Percentiles rank a stretch among this genome's conserved stretches.
These are phyloP conservation scores for Botrytis hyacinthi DNA, from an alignment of 2,329 filamentous ascomycete species.

Conservation along the genomic window DNA sequence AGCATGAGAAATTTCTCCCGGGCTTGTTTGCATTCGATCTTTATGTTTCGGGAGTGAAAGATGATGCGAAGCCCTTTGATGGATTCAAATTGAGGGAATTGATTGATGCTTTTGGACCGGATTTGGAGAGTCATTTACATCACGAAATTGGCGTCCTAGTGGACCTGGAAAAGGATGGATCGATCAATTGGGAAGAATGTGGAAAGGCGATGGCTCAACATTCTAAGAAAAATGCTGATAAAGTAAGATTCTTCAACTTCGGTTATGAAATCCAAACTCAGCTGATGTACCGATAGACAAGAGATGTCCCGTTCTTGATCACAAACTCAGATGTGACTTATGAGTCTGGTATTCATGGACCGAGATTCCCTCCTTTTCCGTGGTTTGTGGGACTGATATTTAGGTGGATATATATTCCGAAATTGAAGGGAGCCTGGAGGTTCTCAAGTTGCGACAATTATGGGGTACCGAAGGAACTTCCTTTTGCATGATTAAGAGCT, in stretches of 20 bases:
- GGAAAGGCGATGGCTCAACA: constrained; percentile 29
- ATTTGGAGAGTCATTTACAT: constrained; percentile 41
- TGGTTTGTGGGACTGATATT: constrained; percentile 38
- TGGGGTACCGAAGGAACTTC: constrained; percentile 39
- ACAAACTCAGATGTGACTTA: constrained; percentile 32
- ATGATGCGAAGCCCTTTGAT: constrained; percentile 38
- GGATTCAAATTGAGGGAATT: constrained; percentile 37
- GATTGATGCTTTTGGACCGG: constrained; percentile 41
- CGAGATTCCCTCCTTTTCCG: constrained; percentile 35
- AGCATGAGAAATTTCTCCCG: constrained; percentile 43
- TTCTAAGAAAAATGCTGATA: constrained; percentile 22
- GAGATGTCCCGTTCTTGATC: constrained; percentile 27
- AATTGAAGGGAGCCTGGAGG: constrained; percentile 41
- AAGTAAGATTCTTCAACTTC: constrained; percentile 9
- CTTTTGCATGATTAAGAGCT: constrained; percentile 37
- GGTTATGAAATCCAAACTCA: neutral
- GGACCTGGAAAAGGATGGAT: constrained; percentile 36
- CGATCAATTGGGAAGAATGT: constrained; percentile 40
- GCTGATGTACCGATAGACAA: constrained; percentile 2
- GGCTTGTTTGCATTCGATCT: constrained; percentile 39
- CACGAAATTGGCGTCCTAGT: constrained; percentile 44
- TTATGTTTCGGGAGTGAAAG: constrained; percentile 38
- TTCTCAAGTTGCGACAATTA: constrained; percentile 41
- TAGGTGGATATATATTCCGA: constrained; percentile 40
- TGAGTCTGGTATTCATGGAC: constrained; percentile 35